Evolutionary conservation across 305 asterid genomes (phyloP), one percentile per base, ranked within the genome.

Genomic region (Petunia hybrid): DNA sequence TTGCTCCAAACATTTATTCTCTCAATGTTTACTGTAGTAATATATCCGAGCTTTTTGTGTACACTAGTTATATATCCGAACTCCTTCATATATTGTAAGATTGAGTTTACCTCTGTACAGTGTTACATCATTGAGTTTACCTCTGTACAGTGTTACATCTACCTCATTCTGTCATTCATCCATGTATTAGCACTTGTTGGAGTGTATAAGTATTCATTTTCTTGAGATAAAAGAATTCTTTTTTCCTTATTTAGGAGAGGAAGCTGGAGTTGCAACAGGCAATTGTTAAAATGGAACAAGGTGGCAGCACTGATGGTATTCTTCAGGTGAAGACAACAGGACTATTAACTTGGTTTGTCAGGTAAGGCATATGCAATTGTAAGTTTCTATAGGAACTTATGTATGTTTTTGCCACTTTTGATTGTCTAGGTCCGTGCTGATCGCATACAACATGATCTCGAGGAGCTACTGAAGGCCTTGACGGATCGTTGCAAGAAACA

Each of bases 231-330:
- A 87, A 84, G 81, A 43, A 75, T 82, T 82, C 14, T 22, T 22
- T 22, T 22, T 22, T 22, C 70, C 74, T 35, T 89, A 82, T 88
- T 62, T 83, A 96, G 99, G 98, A 86, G 88, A 93, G 98, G 86
- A 96, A 94, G 93, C 84, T 80, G 83, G 99, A 96, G 85, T 89
- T 96, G 86, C 95, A 96, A 40, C 99, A 94, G 78, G 99, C 99
- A 79, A 88, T 96, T 79, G 84, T 70, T 76, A 94, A 89, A 91
- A 91, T 96, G 94, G 99, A 96, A 86, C 99, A 96, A 88, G 98
- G 99, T 84, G 99, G 99, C 84, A 96, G 99, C 87, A 94, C 96
- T 76, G 99, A 96, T 85, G 99, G 99, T 85, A 91, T 96, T 89
- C 99, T 95, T 87, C 98, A 95, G 98, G 99, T 95, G 77, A 85